Base-by-base conservation (phyloP, 1,284 basidiomycete genomes). In the Fomitopsis palustris region DNA sequence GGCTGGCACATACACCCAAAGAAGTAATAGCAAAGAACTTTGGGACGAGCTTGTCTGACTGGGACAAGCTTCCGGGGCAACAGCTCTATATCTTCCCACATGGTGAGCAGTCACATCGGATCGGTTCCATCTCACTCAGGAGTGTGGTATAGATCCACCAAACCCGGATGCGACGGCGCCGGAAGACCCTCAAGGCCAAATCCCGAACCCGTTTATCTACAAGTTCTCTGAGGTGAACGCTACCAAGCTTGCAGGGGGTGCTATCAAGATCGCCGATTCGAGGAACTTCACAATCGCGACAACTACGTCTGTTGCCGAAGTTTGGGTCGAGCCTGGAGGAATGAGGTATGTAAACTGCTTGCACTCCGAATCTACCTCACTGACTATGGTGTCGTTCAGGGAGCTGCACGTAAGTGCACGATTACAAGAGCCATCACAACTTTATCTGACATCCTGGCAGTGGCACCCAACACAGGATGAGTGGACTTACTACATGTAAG, bases 381-480 rank as follows among this genome's bases (percentile, higher is more conserved):
- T 9, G 23, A 27, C 2, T 10, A 35, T 37, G 39, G 8, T 33
- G 14, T 4, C n/a, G 39, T 19, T 19, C 17, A 69, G 70, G 63
- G 70, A 72, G 61, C 61, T 72, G 19, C 70, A 78, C 67, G 65
- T 67, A 55, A 56, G 64, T 49, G 43, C 27, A 52, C 19, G 4
- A 23, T 53, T 6, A 9, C 17, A 31, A 23, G 37, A 10, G 9
- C 21, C 17, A 39, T 12, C 6, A 29, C 54, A 33, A 39, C 27
- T 52, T 33, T 57, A 29, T 55, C 25, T 31, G 35, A 35, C 56
- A 21, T 25, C 17, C 25, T n/a, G 29, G 25, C 55, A 90, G 83
- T 91, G 88, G 87, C 88, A 90, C 69, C 87, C 87, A 6, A 88
- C 84, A 41, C 77, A 86, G 69, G 82, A 84, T 63, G 86, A 88